Evolutionary conservation across 2,329 filamentous ascomycete species (phyloP).

Genomic region (Claviceps purpurea): DNA sequence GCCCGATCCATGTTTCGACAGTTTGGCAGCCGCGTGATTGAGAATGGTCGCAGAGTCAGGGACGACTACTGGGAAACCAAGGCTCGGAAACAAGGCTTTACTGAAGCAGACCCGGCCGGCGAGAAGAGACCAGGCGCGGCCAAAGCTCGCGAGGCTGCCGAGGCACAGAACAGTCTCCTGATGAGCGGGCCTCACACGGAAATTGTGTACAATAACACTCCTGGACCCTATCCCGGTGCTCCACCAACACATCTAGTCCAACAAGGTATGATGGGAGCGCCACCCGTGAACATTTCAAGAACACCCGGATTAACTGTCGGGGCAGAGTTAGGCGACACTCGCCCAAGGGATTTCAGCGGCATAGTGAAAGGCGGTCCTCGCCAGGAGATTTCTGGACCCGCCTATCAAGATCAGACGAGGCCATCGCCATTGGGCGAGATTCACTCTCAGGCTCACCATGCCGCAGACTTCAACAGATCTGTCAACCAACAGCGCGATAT

Average conservation of each 20-base stretch:
- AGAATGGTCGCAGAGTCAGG: conserved; percentile 76
- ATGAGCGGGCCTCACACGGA: conserved; percentile 63
- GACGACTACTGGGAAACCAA: conserved; percentile 99
- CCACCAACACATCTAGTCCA: conserved; percentile 58
- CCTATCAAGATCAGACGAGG: conserved; percentile 79
- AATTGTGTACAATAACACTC: conserved; percentile 74
- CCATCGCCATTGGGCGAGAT: conserved; percentile 66
- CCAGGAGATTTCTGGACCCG: conserved; percentile 75
- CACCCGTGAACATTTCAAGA: conserved; percentile 52
- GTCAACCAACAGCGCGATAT: conserved; percentile 69
- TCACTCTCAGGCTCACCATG: conserved; percentile 72
- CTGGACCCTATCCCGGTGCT: conserved; percentile 50
- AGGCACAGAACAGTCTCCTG: conserved; percentile 50
- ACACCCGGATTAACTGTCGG: conserved; percentile 76
- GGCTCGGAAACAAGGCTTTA: conserved; percentile 93
- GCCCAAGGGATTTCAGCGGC: conserved; percentile 68
- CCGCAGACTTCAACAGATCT: conserved; percentile 80
- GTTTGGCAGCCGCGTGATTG: conserved; percentile 88
- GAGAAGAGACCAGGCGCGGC: conserved; percentile 90
- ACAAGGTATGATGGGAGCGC: conserved; percentile 55
- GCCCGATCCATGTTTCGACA: conserved; percentile 97
- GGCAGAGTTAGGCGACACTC: conserved; percentile 63
- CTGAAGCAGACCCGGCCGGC: conserved; percentile 86
- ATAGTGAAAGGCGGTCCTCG: conserved; percentile 66
- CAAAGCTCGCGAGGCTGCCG: conserved; percentile 73